These are phyloP conservation scores for Ogataea neopini DNA, from an alignment of 805 yeast genomes.

Conservation along the genomic window DNA sequence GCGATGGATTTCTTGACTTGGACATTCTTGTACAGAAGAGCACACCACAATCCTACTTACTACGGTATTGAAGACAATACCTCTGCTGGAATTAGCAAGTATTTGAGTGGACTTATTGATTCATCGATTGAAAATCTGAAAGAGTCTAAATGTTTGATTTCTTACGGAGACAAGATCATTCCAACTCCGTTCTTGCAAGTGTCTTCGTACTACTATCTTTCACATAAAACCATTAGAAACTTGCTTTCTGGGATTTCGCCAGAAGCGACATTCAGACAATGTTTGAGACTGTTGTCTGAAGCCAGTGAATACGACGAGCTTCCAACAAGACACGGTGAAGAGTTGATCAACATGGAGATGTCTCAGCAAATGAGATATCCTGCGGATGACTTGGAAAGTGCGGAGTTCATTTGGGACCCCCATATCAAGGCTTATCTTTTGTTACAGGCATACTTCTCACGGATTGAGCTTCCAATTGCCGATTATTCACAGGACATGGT, in stretches of 20 bases:
- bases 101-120: conserved; percentile 68
- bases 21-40: conserved; percentile 73
- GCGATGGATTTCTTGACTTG: conserved; percentile 76
- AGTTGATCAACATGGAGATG: conserved; percentile 79
- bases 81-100: conserved; percentile 55
- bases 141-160: conserved; percentile 71
- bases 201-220: conserved; percentile 88
- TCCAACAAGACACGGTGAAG: conserved; percentile 92
- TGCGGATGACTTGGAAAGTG: conserved; percentile 54
- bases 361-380: conserved; percentile 70
- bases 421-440: conserved; percentile 76
- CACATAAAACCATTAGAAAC: conserved; percentile 82
- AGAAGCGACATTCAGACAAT: conserved; percentile 53
- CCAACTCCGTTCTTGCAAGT: conserved; percentile 85
- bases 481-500: conserved; percentile 94
- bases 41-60: conserved; percentile 75
- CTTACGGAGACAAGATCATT: conserved; percentile 46
- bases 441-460: conserved; percentile 69
- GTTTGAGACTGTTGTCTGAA: conserved; percentile 60
- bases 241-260: conserved; percentile 54
- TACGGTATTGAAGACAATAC: conserved; percentile 68
- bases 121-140: conserved; percentile 62
- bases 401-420: conserved; percentile 79
- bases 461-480: conserved; percentile 84
- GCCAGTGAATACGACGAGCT: conserved; percentile 81